Percentiles rank a stretch among this genome's conserved stretches.
These are phyloP conservation scores for Xylaria polymorpha DNA, from an alignment of 2,329 filamentous ascomycete species.

Conservation along the genomic window DNA sequence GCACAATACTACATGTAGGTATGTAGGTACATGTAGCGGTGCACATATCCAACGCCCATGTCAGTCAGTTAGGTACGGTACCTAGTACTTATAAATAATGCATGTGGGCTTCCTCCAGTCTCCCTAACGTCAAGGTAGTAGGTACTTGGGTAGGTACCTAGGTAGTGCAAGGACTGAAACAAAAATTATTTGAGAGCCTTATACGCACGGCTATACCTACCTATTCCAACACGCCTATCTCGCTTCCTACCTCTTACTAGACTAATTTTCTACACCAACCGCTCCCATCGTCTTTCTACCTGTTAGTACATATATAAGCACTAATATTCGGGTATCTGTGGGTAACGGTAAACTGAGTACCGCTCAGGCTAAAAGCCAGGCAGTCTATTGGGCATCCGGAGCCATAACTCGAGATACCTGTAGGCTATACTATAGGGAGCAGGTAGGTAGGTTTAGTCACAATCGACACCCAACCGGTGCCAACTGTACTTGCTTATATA, in stretches of 20 bases:
- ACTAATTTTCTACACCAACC: not conserved
- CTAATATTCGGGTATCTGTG: constrained; percentile 34
- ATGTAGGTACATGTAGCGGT: no score
- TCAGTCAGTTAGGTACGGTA: no score
- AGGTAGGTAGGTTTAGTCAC: not conserved
- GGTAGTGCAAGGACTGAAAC: not conserved
- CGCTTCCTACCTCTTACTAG: not conserved
- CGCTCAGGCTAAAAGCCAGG: constrained; percentile 14
- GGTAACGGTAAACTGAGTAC: constrained; percentile 32
- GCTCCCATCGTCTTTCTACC: constrained; percentile 11
- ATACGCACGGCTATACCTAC: not conserved
- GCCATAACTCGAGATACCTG: constrained; percentile 8
- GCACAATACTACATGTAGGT: not conserved
- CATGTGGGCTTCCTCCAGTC: not conserved
- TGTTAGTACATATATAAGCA: constrained; percentile 13
- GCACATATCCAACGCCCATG: no score
- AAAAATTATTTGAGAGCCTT: constrained; percentile 7
- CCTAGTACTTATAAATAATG: not conserved
- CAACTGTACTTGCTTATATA: not conserved
- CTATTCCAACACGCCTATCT: constrained; percentile 1
- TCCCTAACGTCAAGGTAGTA: no score
- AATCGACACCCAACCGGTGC: constrained; percentile 10
- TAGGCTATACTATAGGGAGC: not conserved
- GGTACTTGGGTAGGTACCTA: not conserved
- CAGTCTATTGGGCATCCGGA: constrained; percentile 10